These are phyloP conservation scores for Plectosphaerella sp. DNA, from an alignment of 2,329 filamentous ascomycete species.

Conservation along the genomic window DNA sequence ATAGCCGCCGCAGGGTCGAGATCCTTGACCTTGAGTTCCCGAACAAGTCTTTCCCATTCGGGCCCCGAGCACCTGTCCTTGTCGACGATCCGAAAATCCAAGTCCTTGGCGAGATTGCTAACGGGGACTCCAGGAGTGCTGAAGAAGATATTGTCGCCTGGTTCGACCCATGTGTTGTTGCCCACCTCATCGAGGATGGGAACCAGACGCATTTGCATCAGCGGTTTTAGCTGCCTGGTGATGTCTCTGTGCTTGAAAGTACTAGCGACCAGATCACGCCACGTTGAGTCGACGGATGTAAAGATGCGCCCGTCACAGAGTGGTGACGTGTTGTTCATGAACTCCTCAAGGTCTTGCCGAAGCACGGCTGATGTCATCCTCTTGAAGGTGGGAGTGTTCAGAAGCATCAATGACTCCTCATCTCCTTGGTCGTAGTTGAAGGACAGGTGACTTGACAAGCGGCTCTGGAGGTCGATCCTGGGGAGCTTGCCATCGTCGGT, in stretches of 20 bases:
- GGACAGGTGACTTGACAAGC: background rate
- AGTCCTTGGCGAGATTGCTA: background rate
- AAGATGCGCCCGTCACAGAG: background rate
- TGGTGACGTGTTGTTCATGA: background rate
- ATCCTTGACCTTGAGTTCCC: background rate
- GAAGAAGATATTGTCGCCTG: background rate
- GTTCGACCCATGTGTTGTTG: background rate
- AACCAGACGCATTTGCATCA: background rate
- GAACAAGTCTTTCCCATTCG: background rate
- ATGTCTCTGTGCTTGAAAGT: background rate
- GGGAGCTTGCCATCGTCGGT: background rate
- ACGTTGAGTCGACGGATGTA: background rate
- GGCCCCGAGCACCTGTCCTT: background rate
- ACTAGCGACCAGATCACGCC: background rate
- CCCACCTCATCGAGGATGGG: background rate
- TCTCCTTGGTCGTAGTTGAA: slow-evolving; percentile 1
- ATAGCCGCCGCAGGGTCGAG: background rate
- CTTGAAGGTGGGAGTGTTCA: background rate
- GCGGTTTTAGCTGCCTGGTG: background rate
- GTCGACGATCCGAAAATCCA: background rate
- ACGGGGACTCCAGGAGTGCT: background rate
- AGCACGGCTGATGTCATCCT: background rate
- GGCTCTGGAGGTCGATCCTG: background rate
- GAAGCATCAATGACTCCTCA: background rate
- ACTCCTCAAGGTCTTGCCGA: background rate